Evolutionary conservation across 2,329 filamentous ascomycete species (phyloP).

Genomic region (Epichloe brachyelytri): DNA sequence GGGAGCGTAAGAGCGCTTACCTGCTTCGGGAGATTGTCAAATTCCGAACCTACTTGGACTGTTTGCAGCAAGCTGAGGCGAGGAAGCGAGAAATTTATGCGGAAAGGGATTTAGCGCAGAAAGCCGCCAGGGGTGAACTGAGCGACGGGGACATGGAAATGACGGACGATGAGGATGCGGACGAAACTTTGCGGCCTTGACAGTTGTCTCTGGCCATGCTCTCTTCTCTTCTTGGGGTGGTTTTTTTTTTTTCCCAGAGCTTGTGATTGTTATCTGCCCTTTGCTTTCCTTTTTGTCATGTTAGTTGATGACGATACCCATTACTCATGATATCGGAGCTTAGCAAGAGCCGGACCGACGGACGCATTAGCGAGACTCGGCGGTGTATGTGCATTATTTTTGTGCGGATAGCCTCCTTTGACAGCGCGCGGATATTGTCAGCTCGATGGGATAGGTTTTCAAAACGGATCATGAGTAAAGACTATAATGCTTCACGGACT

Average conservation of each 20-base stretch:
- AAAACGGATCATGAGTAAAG: constrained; percentile 1
- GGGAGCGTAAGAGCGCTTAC: constrained; percentile 92
- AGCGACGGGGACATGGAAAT: constrained; percentile 26
- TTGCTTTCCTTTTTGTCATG: neutral
- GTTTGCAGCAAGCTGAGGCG: constrained; percentile 55
- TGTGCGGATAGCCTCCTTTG: neutral
- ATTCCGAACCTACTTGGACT: constrained; percentile 89
- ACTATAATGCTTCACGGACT: constrained; percentile 1
- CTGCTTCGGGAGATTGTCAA: constrained; percentile 90
- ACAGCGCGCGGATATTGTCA: neutral
- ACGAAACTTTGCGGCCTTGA: constrained; percentile 22
- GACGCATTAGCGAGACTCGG: neutral
- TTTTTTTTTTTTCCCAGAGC: neutral
- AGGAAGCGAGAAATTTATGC: constrained; percentile 59
- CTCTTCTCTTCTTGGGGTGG: neutral
- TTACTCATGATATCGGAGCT: neutral
- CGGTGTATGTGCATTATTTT: neutral
- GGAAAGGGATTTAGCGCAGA: constrained; percentile 39
- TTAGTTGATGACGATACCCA: constrained; percentile 1
- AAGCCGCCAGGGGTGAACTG: constrained; percentile 35
- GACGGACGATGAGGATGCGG: constrained; percentile 21
- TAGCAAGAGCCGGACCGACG: too few relatives aligned
- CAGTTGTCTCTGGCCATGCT: neutral
- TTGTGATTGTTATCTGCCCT: neutral
- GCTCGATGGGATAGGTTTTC: neutral